Evolutionary conservation across 2,329 filamentous ascomycete genomes (phyloP).

Genomic region (Colletotrichum cereale): DNA sequence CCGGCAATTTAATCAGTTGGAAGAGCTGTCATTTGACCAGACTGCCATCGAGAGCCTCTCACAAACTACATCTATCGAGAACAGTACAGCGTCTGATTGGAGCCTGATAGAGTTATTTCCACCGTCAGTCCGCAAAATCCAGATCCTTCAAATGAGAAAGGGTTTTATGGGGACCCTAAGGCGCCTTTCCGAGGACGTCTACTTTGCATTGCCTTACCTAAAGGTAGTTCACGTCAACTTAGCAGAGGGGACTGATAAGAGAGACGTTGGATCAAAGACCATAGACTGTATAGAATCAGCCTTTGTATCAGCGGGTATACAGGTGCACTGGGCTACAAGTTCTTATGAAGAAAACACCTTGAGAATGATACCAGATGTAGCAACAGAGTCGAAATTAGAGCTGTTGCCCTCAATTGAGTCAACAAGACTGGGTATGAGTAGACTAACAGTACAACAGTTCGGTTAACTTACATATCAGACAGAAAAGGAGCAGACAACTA

Average conservation of each 20-base stretch:
- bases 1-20: constrained; percentile 10
- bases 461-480: background rate
- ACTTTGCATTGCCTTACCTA: background rate
- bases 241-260: background rate
- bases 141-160: constrained; percentile 1
- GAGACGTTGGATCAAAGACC: background rate
- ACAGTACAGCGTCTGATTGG: background rate
- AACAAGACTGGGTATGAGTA: background rate
- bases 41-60: background rate
- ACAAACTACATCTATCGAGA: background rate
- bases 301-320: background rate
- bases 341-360: background rate
- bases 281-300: background rate
- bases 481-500: background rate
- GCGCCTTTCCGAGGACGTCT: background rate
- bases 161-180: background rate
- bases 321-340: background rate
- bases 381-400: background rate
- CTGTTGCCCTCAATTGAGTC: background rate
- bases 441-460: background rate
- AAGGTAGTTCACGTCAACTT: background rate
- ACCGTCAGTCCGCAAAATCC: background rate
- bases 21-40: constrained; percentile 28
- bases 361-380: no score
- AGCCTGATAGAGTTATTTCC: constrained; percentile 2